Evolutionary conservation across 2,329 filamentous ascomycete genomes (phyloP), one percentile per base, ranked within the genome.

Genomic region (Aureobasidium sp.): DNA sequence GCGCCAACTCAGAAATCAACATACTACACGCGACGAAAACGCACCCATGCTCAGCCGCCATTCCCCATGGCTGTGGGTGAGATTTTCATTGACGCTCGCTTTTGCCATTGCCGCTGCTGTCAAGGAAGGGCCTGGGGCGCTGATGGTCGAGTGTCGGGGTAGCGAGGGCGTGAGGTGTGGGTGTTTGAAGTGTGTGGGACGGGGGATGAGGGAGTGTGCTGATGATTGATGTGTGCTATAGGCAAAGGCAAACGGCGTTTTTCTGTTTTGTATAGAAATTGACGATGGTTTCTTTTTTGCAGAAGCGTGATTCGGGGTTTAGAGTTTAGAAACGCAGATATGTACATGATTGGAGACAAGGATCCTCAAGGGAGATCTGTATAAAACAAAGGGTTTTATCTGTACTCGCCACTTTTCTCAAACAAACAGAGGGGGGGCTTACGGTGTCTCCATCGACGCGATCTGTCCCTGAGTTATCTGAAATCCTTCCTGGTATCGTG

Each of bases 71-170:
- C 67, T 79, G 41, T 81, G 79, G 79, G 69, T 78, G 39, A 78
- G 76, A 64, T 80, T 81, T 65, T 78, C 75, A 11, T 68, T 80
- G 55, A 77, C 77, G 15, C 70, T 81, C 47, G 75, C 78, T 44
- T 71, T 80, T 63, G 79, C 78, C 14, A 72, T 81, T 47, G 78
- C 78, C n/a, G 71, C 78, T 3, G 79, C 79, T 8, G 72, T 81
- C 47, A 75, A 73, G 55, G 71, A 79, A 58, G 79, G 79, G 2
- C 79, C 79, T 17, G 77, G 69, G 17, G 72, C 69, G 56, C 69
- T 79, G 64, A 55, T 55, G 51, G 15, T 55, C 15, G 51, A 55
- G 20, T 55, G 51, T 55, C 11, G 2, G 14, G n/a, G 48, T 15
- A 6, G 12, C 1, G 20, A 36, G 15, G 34, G 7, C 31, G 8